Evolutionary conservation across 2,329 filamentous ascomycete genomes (phyloP), one percentile per base, ranked within the genome.

Genomic region (Epichloe baconii): DNA sequence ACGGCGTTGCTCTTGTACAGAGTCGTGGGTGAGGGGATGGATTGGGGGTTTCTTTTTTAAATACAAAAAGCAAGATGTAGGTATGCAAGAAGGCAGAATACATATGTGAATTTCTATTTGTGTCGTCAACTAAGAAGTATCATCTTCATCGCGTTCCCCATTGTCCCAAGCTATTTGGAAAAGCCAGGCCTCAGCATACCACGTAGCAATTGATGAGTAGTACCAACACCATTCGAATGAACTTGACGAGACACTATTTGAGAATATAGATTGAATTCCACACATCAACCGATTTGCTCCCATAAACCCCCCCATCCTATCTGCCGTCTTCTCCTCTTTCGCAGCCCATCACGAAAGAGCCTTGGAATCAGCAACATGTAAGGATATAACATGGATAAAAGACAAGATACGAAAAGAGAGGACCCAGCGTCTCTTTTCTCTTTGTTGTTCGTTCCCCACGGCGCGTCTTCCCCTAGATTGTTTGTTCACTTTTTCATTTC

Each of bases 1-100:
- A 49, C 34, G 51, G 47, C 51, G 51, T 58, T 58, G n/a, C 11
- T 48, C 36, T 52, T 61, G 48, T n/a, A 38, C 35, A 35, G 17
- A 3, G 15, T 40, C 2, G 31, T 31, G 0, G 31, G 0, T 31
- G 3, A 31, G 31, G 31, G 31, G 31, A 31, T 31, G 31, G 8
- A 37, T 37, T 17, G 2, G n/a, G 17, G n/a, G 19, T 19, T 19
- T 11, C 2, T 11, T 17, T 7, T 1, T 3, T 11, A 2, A 36
- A 14, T 45, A 14, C n/a, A 17, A 19, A 36, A 31, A 15, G 7
- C 4, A 49, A 26, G 0, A 19, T 44, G 15, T 17, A 31, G 15
- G 11, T 14, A 15, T 46, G 11, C n/a, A 7, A 36, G n/a, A 11
- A 11, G 3, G n/a, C 2, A n/a, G 31, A 11, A 45, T 45, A 34